Evolutionary conservation across 2,329 filamentous ascomycete genomes (phyloP).

Genomic region (Drechslerella dactyloides): DNA sequence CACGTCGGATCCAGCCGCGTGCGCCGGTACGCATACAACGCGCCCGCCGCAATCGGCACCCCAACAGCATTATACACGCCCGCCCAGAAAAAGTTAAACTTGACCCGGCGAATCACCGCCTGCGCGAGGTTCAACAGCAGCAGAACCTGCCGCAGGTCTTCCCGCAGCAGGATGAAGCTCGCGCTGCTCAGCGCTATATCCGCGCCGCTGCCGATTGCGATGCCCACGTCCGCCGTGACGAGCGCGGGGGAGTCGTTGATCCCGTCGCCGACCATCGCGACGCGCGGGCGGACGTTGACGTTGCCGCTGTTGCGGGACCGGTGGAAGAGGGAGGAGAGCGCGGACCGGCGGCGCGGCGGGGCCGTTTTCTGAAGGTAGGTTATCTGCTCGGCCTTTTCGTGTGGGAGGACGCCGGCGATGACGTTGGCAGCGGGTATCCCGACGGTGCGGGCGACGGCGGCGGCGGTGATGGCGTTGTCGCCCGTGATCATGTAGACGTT

Average conservation of each 20-base stretch:
- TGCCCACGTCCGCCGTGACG: conserved; percentile 79
- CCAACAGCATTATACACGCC: conserved; percentile 79
- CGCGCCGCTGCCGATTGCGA: conserved; percentile 79
- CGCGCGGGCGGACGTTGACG: conserved; percentile 60
- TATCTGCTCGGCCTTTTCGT: conserved; percentile 78
- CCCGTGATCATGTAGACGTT: conserved; percentile 92
- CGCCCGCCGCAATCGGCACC: conserved; percentile 80
- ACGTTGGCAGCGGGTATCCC: conserved; percentile 77
- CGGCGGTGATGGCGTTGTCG: conserved; percentile 84
- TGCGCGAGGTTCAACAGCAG: conserved; percentile 75
- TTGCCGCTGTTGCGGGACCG: conserved; percentile 21
- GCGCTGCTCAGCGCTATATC: conserved; percentile 83
- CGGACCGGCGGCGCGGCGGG: conserved; percentile 27
- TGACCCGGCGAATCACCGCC: conserved; percentile 76
- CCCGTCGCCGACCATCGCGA: conserved; percentile 86
- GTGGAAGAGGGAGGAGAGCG: conserved; percentile 28
- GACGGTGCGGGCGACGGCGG: conserved; percentile 75
- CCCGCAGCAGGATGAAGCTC: conserved; percentile 79
- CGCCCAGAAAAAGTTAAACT: conserved; percentile 86
- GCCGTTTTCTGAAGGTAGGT: conserved; percentile 65
- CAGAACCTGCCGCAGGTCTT: conserved; percentile 72
- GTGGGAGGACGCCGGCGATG: conserved; percentile 84
- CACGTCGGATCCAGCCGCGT: conserved; percentile 74
- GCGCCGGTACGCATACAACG: conserved; percentile 65
- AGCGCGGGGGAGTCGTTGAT: conserved; percentile 86